Evolutionary conservation across 2,329 filamentous ascomycete genomes (phyloP), one percentile per base, ranked within the genome.

Genomic region (Verruconis gallopava): DNA sequence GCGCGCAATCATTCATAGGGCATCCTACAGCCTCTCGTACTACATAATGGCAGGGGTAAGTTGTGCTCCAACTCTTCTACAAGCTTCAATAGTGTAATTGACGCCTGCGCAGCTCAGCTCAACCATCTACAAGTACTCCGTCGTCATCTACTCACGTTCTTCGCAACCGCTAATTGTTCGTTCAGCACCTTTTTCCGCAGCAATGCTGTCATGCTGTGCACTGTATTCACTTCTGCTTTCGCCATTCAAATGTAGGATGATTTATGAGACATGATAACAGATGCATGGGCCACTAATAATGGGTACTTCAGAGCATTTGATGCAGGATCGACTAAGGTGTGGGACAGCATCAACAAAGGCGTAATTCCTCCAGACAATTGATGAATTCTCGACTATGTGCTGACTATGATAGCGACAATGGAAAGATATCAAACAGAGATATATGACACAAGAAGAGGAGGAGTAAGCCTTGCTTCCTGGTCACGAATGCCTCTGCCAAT

Each of bases 401-500:
- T 34, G 18, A 48, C 58, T 50, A 19, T 1, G n/a, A 3, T 15
- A 96, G 89, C 85, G 89, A 59, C 89, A 95, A 93, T 96, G 91
- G 91, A 95, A 95, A 76, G 91, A 98, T 64, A 95, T 98, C 71
- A 89, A 93, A 69, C 69, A 79, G 64, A 80, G 75, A 66, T 98
- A 94, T 66, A 64, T 93, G 56, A 59, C 83, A 66, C 71, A 72
- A 46, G 75, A 70, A 44, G 79, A 82, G 50, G 78, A 78, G 50
- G 75, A 79, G 49, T 78, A 80, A 46, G 65, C 63, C 33, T 56
- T 62, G 49, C 42, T n/a, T n/a, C n/a, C n/a, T n/a, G n/a, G n/a
- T n/a, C n/a, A n/a, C n/a, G n/a, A n/a, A n/a, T n/a, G n/a, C n/a
- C n/a, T n/a, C n/a, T n/a, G n/a, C n/a, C n/a, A n/a, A n/a, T n/a